Percentiles rank a stretch among this genome's conserved stretches.
phyloP scores from a whole-genome alignment of 345 rosid species.

The Gossypium raimondii region DNA sequence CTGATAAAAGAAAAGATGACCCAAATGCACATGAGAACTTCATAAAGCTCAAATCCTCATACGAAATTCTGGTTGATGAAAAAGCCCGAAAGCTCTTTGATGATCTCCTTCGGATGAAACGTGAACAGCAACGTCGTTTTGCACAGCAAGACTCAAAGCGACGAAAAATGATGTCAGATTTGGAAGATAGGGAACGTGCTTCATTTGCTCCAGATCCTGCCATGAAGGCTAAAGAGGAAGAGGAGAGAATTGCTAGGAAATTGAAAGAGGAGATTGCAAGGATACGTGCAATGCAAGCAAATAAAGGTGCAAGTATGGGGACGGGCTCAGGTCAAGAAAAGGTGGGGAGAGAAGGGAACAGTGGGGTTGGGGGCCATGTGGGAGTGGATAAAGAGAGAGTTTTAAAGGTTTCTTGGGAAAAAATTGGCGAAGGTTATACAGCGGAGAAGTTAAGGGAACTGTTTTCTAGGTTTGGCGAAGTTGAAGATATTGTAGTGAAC shows the following conservation, averaged over 20 bases:
- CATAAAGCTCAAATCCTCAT: conserved; percentile 68
- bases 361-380: conserved; percentile 19
- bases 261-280: conserved; percentile 69
- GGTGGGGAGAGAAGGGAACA: not conserved
- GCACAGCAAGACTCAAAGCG: conserved; percentile 63
- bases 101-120: conserved; percentile 72
- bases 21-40: conserved; percentile 75
- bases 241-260: conserved; percentile 63
- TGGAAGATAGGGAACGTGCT: conserved; percentile 75
- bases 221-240: conserved; percentile 47
- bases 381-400: conserved; percentile 55
- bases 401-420: conserved; percentile 84
- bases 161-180: conserved; percentile 72
- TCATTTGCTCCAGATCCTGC: conserved; percentile 52
- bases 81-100: conserved; percentile 78
- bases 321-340: conserved; percentile 24
- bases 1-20: conserved; percentile 80
- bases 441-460: conserved; percentile 57
- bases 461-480: conserved; percentile 68
- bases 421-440: conserved; percentile 53
- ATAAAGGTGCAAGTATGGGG: conserved; percentile 32
- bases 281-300: conserved; percentile 59
- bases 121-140: conserved; percentile 50
- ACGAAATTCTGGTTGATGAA: conserved; percentile 72
- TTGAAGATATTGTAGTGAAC: conserved; percentile 73